A percentile compares a stretch with the other conserved stretches of the same genome.
Conservation (phyloP, 2,329 filamentous ascomycete species). For the Fusarium kyushuense region DNA sequence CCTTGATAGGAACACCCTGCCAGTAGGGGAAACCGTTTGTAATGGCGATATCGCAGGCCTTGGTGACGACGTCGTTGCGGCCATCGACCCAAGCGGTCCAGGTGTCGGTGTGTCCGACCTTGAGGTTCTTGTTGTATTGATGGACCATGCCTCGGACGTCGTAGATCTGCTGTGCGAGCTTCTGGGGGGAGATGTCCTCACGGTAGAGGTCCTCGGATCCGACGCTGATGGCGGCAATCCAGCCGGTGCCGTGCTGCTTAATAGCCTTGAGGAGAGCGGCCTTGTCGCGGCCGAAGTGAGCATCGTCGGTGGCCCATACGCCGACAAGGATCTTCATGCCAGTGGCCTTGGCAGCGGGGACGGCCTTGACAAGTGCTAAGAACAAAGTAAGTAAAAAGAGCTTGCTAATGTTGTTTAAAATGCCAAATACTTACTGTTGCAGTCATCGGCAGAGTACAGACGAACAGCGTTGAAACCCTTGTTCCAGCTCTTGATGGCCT, state of each 20-base stretch:
- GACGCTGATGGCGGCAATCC: constrained; percentile 44
- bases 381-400: neutral
- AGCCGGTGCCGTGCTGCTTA: constrained; percentile 43
- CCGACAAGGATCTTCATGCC: constrained; percentile 44
- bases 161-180: constrained; percentile 45
- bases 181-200: constrained; percentile 41
- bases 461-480: constrained; percentile 46
- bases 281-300: constrained; percentile 43
- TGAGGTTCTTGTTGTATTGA: constrained; percentile 43
- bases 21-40: constrained; percentile 46
- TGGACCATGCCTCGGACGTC: constrained; percentile 44
- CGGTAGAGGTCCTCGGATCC: constrained; percentile 45
- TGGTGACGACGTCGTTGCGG: constrained; percentile 43
- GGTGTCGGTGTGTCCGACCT: constrained; percentile 45
- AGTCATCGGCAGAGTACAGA: constrained; percentile 39
- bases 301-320: constrained; percentile 43
- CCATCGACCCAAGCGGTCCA: constrained; percentile 46
- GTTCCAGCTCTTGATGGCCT: constrained; percentile 44
- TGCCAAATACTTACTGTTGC: constrained; percentile 34
- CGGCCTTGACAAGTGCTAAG: constrained; percentile 41
- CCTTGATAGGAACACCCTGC: constrained; percentile 43
- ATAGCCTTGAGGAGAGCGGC: constrained; percentile 43
- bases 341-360: constrained; percentile 43
- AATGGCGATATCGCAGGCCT: constrained; percentile 42
- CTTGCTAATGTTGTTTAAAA: neutral